Percentiles rank a stretch among this genome's conserved stretches.
phyloP scores from a whole-genome alignment of 768 basidiomycete species.

The Megacollybia marginata region DNA sequence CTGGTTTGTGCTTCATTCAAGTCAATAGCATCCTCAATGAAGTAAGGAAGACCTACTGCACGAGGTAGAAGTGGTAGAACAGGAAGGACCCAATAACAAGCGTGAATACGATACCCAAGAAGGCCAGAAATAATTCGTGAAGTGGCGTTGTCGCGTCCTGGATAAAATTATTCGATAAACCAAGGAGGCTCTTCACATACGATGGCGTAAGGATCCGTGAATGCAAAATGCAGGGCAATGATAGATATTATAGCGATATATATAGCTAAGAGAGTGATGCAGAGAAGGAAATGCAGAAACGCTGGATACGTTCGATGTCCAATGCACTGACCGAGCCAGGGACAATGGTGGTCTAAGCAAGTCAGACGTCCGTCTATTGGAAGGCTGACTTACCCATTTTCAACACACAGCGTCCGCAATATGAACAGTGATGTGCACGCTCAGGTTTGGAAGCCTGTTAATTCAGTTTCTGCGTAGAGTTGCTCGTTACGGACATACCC shows the following conservation, averaged over 20 bases:
- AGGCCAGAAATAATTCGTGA: constrained; percentile 62
- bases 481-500: constrained; percentile 28
- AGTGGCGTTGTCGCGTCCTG: constrained; percentile 62
- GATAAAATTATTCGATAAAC: constrained; percentile 1
- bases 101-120: constrained; percentile 49
- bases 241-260: constrained; percentile 53
- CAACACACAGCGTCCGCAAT: constrained; percentile 71
- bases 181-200: constrained; percentile 30
- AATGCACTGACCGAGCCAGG: constrained; percentile 76
- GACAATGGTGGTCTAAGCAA: constrained; percentile 74
- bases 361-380: background rate
- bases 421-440: constrained; percentile 69
- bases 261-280: constrained; percentile 51
- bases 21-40: constrained; percentile 1
- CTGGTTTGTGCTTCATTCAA: constrained; percentile 60
- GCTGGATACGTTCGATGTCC: constrained; percentile 81
- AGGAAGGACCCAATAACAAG: constrained; percentile 72
- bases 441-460: constrained; percentile 64
- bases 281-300: constrained; percentile 71
- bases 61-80: constrained; percentile 69
- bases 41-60: constrained; percentile 40
- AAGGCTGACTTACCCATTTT: constrained; percentile 58
- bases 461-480: background rate
- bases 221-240: constrained; percentile 54
- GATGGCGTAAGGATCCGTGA: constrained; percentile 52